phyloP scores from a whole-genome alignment of 768 basidiomycete species.

The Podaxis sp. region DNA sequence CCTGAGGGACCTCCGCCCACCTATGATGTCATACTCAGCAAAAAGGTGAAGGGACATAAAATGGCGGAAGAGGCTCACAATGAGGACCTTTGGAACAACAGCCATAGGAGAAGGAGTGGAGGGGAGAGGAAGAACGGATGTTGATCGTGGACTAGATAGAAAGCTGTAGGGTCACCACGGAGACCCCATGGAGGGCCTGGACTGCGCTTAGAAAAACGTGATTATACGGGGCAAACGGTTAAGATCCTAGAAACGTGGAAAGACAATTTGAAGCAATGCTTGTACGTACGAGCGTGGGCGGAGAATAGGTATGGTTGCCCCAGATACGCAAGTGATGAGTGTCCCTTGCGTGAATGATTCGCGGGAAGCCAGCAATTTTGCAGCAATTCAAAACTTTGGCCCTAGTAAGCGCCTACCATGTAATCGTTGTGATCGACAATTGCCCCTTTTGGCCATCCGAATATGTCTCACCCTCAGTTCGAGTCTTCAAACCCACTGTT shows the following conservation, averaged over 20 bases:
- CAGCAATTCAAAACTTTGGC: neutral
- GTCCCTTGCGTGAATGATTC: neutral
- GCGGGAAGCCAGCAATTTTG: neutral
- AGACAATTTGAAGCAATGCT: neutral
- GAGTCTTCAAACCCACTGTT: neutral
- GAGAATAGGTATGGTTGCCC: no score
- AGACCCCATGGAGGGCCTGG: neutral
- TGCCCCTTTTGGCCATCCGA: neutral
- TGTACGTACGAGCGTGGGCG: neutral
- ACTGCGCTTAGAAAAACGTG: neutral
- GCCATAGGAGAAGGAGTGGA: neutral
- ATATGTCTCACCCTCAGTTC: neutral
- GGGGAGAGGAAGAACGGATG: neutral
- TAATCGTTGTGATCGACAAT: neutral
- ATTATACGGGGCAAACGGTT: neutral
- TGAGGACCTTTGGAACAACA: slow-evolving; percentile 17
- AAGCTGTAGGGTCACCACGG: neutral
- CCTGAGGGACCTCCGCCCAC: slow-evolving; percentile 16
- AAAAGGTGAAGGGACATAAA: neutral
- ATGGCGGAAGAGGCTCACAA: slow-evolving; percentile 14
- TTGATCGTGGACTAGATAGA: neutral
- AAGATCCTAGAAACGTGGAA: neutral
- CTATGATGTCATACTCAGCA: neutral
- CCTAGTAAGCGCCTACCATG: neutral
- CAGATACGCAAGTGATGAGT: no score